Percentiles rank a stretch among this genome's conserved stretches.
These are phyloP conservation scores for Gossypium trilobum DNA, from an alignment of 441 rosid species.

Conservation along the genomic window DNA sequence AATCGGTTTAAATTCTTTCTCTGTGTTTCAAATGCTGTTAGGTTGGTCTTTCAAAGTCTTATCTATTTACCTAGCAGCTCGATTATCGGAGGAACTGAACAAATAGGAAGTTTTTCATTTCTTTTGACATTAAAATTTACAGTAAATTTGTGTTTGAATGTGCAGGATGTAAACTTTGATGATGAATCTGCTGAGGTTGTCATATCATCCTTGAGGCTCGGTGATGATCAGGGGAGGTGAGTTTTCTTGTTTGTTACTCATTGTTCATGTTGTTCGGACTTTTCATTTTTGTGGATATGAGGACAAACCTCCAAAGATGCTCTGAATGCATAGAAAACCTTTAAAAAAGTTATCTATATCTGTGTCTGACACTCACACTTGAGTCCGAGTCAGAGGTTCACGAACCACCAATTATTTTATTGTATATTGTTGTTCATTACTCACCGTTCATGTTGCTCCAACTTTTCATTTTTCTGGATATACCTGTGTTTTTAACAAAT, in stretches of 20 bases:
- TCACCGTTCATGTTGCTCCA: too few relatives aligned
- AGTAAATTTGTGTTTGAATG: background rate
- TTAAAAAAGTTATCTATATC: background rate
- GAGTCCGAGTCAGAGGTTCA: background rate
- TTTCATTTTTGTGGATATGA: background rate
- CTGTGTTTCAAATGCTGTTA: background rate
- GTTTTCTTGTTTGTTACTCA: slow-evolving; percentile 11
- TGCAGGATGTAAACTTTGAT: slow-evolving; percentile 87
- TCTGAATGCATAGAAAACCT: background rate
- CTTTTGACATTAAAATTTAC: background rate
- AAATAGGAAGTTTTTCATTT: background rate
- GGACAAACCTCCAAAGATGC: background rate
- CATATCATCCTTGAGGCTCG: slow-evolving; percentile 81
- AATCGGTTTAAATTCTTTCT: background rate
- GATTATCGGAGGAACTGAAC: background rate
- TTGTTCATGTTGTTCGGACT: background rate
- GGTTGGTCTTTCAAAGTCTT: background rate
- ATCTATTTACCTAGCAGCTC: background rate
- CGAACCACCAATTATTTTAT: background rate
- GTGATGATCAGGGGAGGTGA: slow-evolving; percentile 88
- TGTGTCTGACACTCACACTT: background rate
- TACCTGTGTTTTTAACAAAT: too few relatives aligned
- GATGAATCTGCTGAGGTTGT: slow-evolving; percentile 91
- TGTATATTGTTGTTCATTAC: too few relatives aligned
- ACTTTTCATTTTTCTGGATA: too few relatives aligned